Percentiles rank a stretch among this genome's conserved stretches.
Conservation (phyloP, 1,139 yeast genomes). For the Saccharomyces hybrid region DNA sequence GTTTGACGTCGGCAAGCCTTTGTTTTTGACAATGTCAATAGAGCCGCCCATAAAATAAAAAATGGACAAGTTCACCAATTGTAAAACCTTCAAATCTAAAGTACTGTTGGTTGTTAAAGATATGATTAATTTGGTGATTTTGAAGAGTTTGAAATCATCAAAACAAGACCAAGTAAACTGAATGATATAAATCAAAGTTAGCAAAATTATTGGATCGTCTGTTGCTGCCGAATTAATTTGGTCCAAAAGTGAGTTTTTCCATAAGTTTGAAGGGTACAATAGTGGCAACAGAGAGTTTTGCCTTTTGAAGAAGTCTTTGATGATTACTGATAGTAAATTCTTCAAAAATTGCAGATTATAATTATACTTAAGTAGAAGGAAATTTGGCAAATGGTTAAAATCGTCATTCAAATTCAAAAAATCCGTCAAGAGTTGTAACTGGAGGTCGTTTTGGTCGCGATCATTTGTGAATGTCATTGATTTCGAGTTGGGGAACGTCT, state of each 20-base stretch:
- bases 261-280: conserved; percentile 18
- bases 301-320: conserved; percentile 16
- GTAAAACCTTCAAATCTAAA: conserved; percentile 13
- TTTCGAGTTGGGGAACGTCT: not conserved
- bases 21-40: not conserved
- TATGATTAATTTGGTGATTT: conserved; percentile 22
- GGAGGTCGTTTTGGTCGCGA: not conserved
- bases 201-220: conserved; percentile 13
- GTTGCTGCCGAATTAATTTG: conserved; percentile 2
- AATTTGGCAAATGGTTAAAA: conserved; percentile 18
- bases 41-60: conserved; percentile 25
- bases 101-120: conserved; percentile 12
- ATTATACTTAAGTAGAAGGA: conserved; percentile 18
- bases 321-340: conserved; percentile 10
- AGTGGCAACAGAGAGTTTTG: conserved; percentile 26
- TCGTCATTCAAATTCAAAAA: conserved; percentile 10
- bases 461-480: not conserved
- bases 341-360: conserved; percentile 13
- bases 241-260: conserved; percentile 11
- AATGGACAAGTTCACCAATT: conserved; percentile 19
- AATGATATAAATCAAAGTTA: conserved; percentile 20
- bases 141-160: conserved; percentile 23
- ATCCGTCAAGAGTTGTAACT: not conserved
- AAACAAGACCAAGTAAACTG: conserved; percentile 29
- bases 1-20: not conserved